These are phyloP conservation scores for Stenocarpella maydis DNA, from an alignment of 2,329 filamentous ascomycete species.

Conservation along the genomic window DNA sequence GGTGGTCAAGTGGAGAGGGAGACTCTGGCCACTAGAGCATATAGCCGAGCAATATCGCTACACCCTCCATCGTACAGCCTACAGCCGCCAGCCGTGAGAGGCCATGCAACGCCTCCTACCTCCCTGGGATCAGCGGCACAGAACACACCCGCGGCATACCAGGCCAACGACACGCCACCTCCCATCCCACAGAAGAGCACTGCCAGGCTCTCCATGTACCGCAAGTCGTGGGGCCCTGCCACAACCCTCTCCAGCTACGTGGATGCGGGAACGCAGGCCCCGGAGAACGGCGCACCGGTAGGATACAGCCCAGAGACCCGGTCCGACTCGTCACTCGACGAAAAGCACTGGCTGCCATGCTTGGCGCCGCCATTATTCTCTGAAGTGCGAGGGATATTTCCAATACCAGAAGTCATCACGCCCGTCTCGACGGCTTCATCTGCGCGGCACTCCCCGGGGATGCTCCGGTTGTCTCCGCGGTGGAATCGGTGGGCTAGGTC, in stretches of 20 bases:
- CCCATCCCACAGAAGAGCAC: conserved; percentile 3
- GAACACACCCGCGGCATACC: background rate
- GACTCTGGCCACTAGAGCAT: background rate
- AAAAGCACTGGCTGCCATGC: background rate
- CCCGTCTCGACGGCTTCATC: background rate
- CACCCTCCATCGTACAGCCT: background rate
- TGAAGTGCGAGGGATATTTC: background rate
- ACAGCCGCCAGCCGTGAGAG: background rate
- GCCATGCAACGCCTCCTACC: background rate
- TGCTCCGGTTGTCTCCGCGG: background rate
- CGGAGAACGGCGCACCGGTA: background rate
- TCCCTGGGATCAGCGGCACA: background rate
- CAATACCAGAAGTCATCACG: background rate
- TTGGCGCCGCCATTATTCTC: background rate
- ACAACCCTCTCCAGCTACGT: background rate
- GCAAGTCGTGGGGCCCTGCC: background rate
- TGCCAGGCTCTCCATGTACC: background rate
- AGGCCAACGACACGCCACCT: background rate
- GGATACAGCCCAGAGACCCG: background rate
- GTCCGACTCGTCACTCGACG: too few relatives aligned
- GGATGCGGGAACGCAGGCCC: background rate
- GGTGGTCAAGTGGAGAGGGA: background rate
- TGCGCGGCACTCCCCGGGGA: background rate
- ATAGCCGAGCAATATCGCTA: background rate
- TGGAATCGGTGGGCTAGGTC: background rate